phyloP scores from a whole-genome alignment of 176 grass and related monocot species.

The Miscanthus lutarioriparius region DNA sequence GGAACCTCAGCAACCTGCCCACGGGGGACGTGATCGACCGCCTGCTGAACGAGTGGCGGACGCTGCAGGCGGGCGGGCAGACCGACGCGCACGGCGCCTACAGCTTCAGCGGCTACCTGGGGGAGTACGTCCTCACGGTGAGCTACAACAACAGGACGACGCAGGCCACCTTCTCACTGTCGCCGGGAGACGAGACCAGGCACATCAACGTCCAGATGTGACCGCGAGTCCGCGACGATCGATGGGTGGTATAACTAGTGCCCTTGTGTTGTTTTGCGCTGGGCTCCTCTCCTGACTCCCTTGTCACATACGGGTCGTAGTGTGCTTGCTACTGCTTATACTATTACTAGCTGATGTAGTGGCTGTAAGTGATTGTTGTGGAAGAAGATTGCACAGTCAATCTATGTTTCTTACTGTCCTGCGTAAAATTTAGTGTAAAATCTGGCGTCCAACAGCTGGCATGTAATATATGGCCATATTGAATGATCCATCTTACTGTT shows the following conservation, averaged over 20 bases:
- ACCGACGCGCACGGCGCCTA: slow-evolving; percentile 83
- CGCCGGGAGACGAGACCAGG: slow-evolving; percentile 88
- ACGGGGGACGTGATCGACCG: slow-evolving; percentile 72
- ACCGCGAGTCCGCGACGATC: background rate
- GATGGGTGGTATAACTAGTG: too few species aligned
- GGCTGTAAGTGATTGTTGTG: background rate
- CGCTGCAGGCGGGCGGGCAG: slow-evolving; percentile 38
- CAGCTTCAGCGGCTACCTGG: slow-evolving; percentile 79
- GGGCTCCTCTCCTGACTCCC: background rate
- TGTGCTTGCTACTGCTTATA: background rate
- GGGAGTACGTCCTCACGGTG: slow-evolving; percentile 70
- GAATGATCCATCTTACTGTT: background rate
- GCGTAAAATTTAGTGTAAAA: background rate
- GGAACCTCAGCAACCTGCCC: slow-evolving; percentile 71
- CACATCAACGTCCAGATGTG: slow-evolving; percentile 83
- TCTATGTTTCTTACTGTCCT: background rate
- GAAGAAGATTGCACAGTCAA: background rate
- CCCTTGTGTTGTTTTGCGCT: background rate
- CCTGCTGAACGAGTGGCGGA: slow-evolving; percentile 77
- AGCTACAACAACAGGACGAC: slow-evolving; percentile 59
- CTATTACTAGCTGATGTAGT: background rate
- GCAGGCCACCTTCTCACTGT: slow-evolving; percentile 68
- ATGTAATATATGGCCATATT: background rate
- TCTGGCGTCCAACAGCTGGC: background rate
- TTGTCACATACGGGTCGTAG: background rate